A percentile compares a stretch with the other conserved stretches of the same genome.
These are phyloP conservation scores for Daldinia caldariorum DNA, from an alignment of 495 filamentous ascomycete genomes.

Conservation along the genomic window DNA sequence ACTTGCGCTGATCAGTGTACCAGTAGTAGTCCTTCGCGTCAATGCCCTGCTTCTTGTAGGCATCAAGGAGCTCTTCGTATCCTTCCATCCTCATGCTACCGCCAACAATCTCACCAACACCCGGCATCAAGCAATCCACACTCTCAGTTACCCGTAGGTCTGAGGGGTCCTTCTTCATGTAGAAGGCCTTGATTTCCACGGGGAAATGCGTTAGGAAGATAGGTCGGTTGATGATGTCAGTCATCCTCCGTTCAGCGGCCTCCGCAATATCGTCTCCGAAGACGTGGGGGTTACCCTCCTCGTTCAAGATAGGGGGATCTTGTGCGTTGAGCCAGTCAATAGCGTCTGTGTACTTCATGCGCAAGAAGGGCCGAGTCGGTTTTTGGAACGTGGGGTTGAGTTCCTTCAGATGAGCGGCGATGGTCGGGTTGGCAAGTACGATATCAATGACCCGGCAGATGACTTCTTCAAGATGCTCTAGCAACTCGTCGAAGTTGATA, in stretches of 20 bases:
- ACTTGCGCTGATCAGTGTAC: constrained; percentile 99
- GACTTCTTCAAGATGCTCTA: constrained; percentile 87
- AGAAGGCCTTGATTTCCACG: constrained; percentile 97
- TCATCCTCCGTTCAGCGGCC: constrained; percentile 96
- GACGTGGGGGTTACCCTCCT: constrained; percentile 85
- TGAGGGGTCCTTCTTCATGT: constrained; percentile 91
- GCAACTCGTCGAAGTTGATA: constrained; percentile 90
- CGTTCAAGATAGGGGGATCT: constrained; percentile 81
- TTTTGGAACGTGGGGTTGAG: constrained; percentile 90
- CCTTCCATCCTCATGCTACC: constrained; percentile 96
- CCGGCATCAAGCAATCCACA: constrained; percentile 95
- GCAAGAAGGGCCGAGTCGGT: constrained; percentile 86
- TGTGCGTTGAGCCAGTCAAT: constrained; percentile 92
- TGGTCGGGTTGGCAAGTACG: constrained; percentile 74
- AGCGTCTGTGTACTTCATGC: constrained; percentile 94
- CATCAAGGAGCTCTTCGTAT: constrained; percentile 89
- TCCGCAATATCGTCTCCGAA: constrained; percentile 99
- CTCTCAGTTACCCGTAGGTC: constrained; percentile 94
- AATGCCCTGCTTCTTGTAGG: constrained; percentile 88
- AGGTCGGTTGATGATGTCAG: constrained; percentile 90
- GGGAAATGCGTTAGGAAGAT: constrained; percentile 99
- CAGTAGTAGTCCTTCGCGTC: constrained; percentile 91
- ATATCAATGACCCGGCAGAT: constrained; percentile 88
- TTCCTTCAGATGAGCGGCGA: constrained; percentile 73
- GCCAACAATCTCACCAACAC: constrained; percentile 96